Evolutionary conservation across 192 early-diverging fungal genomes (phyloP), one percentile per base, ranked within the genome.

Genomic region (Coemansia sp.): DNA sequence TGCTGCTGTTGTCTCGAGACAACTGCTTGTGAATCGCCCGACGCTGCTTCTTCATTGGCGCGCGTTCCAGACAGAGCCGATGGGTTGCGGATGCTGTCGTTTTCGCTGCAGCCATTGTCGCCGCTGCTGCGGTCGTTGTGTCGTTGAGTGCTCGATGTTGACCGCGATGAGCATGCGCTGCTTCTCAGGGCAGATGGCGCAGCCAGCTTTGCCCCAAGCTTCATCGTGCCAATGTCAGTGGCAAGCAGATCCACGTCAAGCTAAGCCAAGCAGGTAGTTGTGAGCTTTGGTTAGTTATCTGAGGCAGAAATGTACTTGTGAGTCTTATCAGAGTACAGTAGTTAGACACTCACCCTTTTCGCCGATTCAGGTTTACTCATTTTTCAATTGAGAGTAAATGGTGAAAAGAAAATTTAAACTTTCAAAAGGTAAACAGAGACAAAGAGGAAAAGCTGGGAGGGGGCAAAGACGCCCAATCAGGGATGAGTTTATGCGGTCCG

Each of bases 171-270:
- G 10, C 38, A 21, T 33, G 50, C 41, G n/a, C 59, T 57, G 6
- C 39, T 42, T 41, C 25, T 43, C 34, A 47, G 36, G 7, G 37
- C 33, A 14, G 58, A 21, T 16, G 43, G 7, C 12, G 64, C 59
- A 8, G 64, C 48, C 33, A 31, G 31, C 59, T 58, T 59, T 48
- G 39, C 59, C 6, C 59, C 56, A 13, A 72, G 64, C 39, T 72
- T 52, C 63, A 72, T 72, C n/a, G 70, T 72, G 70, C 70, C 37
- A 45, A 72, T 72, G 36, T 72, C 58, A 8, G 60, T 66, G 7
- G 70, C 47, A 35, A 72, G 70, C 13, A 41, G n/a, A 23, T 72
- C 70, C n/a, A 72, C 52, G 13, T 72, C 70, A n/a, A 20, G 50
- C 70, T 72, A 72, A 42, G 37, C 21, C 42, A 60, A 39, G 13